These are phyloP conservation scores for Populus tremula DNA, from an alignment of 345 rosid species.

Conservation along the genomic window DNA sequence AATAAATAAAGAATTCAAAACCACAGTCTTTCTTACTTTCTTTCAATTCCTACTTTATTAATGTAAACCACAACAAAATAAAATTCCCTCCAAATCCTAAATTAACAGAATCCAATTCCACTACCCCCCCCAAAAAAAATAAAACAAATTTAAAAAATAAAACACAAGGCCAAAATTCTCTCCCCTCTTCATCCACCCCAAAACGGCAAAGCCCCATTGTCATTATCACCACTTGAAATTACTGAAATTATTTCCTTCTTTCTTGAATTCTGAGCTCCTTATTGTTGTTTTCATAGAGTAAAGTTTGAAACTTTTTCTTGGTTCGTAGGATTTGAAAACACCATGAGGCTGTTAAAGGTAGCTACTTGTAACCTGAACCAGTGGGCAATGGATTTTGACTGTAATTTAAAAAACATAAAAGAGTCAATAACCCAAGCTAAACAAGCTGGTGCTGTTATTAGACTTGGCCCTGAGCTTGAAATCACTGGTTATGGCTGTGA, in stretches of 20 bases:
- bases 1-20: not conserved
- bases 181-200: not conserved
- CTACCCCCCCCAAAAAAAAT: not conserved
- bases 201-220: not conserved
- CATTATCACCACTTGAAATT: not conserved
- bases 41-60: not conserved
- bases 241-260: not conserved
- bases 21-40: not conserved
- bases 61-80: not conserved
- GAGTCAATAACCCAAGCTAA: conserved; percentile 66
- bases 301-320: not conserved
- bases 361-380: conserved; percentile 92
- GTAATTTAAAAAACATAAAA: conserved; percentile 72
- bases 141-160: too few species aligned
- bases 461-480: conserved; percentile 98
- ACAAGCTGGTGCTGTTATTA: conserved; percentile 67
- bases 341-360: conserved; percentile 75
- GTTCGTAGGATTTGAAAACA: conserved; percentile 6
- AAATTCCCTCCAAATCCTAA: not conserved
- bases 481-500: conserved; percentile 98
- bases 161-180: not conserved
- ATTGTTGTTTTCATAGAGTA: not conserved
- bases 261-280: not conserved
- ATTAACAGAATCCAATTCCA: not conserved
- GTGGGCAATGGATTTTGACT: conserved; percentile 94